Base-by-base conservation (phyloP, 2,329 filamentous ascomycete genomes). In the Fonsecaea nubica region DNA sequence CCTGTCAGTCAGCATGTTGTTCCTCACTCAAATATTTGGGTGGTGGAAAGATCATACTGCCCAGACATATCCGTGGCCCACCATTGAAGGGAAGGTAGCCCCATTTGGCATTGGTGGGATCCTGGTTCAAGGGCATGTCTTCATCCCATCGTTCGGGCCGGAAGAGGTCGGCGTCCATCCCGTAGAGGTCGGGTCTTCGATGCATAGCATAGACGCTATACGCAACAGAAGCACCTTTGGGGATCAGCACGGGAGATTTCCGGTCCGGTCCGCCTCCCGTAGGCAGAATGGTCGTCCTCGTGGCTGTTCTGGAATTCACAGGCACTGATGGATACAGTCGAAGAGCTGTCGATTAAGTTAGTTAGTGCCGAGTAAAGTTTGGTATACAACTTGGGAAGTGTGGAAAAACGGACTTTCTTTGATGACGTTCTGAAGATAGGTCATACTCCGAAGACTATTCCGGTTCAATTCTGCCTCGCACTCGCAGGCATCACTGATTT, bases 291-390 rank as follows among this genome's bases (percentile, higher is more conserved):
- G 91, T 93, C 79, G 93, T 89, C 65, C 82, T 83, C 8, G 91
- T 82, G 9, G 91, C 86, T 42, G 89, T 81, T 69, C 92, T 89
- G 56, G 91, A 84, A 78, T 94, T 95, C 80, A 90, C 90, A 1
- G 92, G 92, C 0, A 95, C 90, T 18, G 87, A 84, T 0, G 92
- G 91, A 77, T 93, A 92, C 8, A 93, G 78, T 15, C 92, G 88
- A 65, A 93, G 85, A 3, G n/a, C 52, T 55, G 30, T 53, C 12
- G 15, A n/a, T 6, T n/a, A 2, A 0, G 87, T 90, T 80, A 94
- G 91, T 78, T 90, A 89, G 15, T 25, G 32, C 56, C 25, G 54
- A 10, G 3, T 6, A 1, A 12, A 32, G 5, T 32, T 12, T 25
- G 35, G 25, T 35, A 30, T 3, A 10, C 6, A 3, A 48, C 38